Evolutionary conservation across 2,329 filamentous ascomycete species (phyloP).

Genomic region (Aspergillus carbonarius): DNA sequence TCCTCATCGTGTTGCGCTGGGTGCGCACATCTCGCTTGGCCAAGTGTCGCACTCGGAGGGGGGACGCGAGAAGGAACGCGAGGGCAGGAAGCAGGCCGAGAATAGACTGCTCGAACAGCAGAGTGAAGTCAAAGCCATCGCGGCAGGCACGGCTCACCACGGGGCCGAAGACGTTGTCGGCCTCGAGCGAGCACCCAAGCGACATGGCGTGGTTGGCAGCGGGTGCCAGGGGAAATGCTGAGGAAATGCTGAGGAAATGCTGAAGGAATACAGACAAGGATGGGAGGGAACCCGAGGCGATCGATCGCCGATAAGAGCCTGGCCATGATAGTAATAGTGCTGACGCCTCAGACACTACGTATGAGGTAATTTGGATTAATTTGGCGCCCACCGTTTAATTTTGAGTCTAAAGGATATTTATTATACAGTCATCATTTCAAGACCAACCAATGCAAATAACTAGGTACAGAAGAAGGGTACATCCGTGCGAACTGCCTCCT

Average conservation of each 20-base stretch:
- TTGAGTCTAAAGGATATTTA: not conserved
- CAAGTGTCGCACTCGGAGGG: not conserved
- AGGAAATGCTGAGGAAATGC: no score
- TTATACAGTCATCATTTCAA: not conserved
- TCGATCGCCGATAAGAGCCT: no score
- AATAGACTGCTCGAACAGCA: conserved; percentile 33
- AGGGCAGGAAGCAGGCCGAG: conserved; percentile 12
- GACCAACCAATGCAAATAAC: not conserved
- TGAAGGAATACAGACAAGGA: no score
- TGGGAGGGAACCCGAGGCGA: no score
- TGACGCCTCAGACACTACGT: no score
- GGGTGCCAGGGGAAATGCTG: no score
- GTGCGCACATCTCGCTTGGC: not conserved
- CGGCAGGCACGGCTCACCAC: conserved; percentile 22
- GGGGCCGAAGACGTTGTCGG: conserved; percentile 23
- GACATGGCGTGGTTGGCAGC: no score
- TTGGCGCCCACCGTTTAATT: no score
- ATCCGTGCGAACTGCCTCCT: not conserved
- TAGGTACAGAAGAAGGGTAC: not conserved
- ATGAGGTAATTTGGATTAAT: no score
- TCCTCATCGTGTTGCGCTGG: not conserved
- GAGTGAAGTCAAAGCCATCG: conserved; percentile 33
- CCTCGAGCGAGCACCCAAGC: no score
- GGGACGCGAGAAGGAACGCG: conserved; percentile 1
- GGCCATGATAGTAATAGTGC: no score